Conservation (phyloP, 441 rosid genomes). For the Erysimum pusillum region DNA sequence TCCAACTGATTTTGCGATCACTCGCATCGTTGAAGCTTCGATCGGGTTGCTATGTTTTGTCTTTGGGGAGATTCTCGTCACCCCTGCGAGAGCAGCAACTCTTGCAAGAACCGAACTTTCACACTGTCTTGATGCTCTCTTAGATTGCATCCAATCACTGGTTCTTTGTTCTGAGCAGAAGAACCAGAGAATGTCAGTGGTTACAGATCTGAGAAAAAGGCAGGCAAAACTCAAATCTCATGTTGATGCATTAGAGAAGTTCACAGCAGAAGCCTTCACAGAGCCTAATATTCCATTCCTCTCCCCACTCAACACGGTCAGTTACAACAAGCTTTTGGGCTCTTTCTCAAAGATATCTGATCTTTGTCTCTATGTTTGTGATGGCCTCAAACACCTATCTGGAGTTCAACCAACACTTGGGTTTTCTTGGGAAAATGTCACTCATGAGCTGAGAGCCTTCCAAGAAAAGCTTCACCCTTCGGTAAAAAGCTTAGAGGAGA, state of each 20-base stretch:
- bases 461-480: slow-evolving; percentile 49
- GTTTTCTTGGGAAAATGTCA: slow-evolving; percentile 47
- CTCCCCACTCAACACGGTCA: slow-evolving; percentile 57
- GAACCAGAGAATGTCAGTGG: slow-evolving; percentile 41
- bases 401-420: slow-evolving; percentile 37
- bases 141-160: slow-evolving; percentile 47
- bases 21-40: slow-evolving; percentile 67
- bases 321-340: slow-evolving; percentile 54
- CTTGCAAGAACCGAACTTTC: slow-evolving; percentile 68
- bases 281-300: slow-evolving; percentile 76
- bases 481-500: slow-evolving; percentile 56
- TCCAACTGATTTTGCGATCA: slow-evolving; percentile 72
- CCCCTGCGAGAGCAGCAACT: slow-evolving; percentile 68
- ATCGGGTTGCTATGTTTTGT: slow-evolving; percentile 71
- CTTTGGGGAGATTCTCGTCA: slow-evolving; percentile 56
- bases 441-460: slow-evolving; percentile 56
- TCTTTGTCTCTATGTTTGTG: slow-evolving; percentile 53
- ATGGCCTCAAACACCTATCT: slow-evolving; percentile 49
- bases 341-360: slow-evolving; percentile 57
- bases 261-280: slow-evolving; percentile 61
- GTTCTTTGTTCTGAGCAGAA: slow-evolving; percentile 47
- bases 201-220: slow-evolving; percentile 44
- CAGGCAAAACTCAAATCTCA: slow-evolving; percentile 54
- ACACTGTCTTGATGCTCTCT: slow-evolving; percentile 49
- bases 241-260: slow-evolving; percentile 50